Conservation (phyloP, 805 yeast genomes). For the Saturnispora serradocipensis region DNA sequence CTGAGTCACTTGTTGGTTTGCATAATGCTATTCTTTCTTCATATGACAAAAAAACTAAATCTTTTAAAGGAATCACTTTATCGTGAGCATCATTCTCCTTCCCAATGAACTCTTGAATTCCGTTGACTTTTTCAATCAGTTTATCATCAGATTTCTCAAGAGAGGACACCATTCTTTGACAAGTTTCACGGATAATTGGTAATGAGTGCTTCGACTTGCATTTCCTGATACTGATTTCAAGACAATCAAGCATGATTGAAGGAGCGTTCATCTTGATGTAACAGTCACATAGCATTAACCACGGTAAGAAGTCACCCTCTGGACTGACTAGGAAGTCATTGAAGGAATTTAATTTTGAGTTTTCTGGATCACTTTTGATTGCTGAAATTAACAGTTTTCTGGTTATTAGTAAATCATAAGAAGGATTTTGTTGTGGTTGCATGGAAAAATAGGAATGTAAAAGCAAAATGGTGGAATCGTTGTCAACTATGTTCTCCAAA, state of each 20-base stretch:
- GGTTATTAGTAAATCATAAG: conserved; percentile 29
- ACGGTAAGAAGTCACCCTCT: conserved; percentile 46
- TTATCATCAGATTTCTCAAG: neutral
- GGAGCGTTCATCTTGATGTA: conserved; percentile 38
- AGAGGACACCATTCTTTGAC: neutral
- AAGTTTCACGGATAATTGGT: conserved; percentile 3
- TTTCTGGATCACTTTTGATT: conserved; percentile 3
- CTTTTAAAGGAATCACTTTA: neutral
- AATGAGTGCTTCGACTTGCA: neutral
- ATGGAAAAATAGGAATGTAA: conserved; percentile 43
- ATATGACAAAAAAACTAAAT: conserved; percentile 3
- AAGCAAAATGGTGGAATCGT: conserved; percentile 35
- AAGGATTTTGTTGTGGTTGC: conserved; percentile 18
- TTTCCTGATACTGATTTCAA: conserved; percentile 36
- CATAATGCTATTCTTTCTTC: conserved; percentile 4
- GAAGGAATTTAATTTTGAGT: neutral
- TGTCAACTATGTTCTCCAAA: conserved; percentile 38
- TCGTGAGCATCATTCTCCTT: neutral
- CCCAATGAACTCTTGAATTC: conserved; percentile 1
- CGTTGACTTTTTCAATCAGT: neutral
- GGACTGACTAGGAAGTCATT: conserved; percentile 11
- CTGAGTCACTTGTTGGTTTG: neutral
- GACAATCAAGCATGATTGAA: conserved; percentile 44
- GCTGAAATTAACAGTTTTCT: conserved; percentile 29
- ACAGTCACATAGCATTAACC: conserved; percentile 48